Percentiles rank a stretch among this genome's conserved stretches.
Conservation (phyloP, 176 grass and related monocot genomes). For the Cenchrus americanus region DNA sequence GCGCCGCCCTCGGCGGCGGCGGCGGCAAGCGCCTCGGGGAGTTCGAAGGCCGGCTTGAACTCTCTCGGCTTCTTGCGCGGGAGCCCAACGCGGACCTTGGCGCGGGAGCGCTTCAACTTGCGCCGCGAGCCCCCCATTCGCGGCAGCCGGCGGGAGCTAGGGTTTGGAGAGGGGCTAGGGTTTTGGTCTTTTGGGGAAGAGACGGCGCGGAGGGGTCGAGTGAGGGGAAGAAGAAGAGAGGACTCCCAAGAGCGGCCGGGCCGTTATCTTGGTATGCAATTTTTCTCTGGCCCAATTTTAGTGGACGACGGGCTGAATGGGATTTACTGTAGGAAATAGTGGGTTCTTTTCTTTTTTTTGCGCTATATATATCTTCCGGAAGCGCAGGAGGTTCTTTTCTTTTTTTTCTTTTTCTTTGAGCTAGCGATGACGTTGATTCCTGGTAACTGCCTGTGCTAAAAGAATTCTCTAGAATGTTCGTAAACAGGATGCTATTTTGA, state of each 20-base stretch:
- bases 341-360: background rate
- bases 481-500: too few relatives aligned
- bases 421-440: background rate
- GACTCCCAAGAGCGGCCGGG: background rate
- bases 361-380: too few relatives aligned
- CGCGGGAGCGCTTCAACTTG: constrained; percentile 79
- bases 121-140: constrained; percentile 81
- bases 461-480: too few relatives aligned
- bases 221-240: background rate
- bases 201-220: background rate
- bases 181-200: background rate
- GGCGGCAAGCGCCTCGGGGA: constrained; percentile 64
- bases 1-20: constrained; percentile 48
- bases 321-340: too few relatives aligned
- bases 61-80: constrained; percentile 73
- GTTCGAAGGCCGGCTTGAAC: constrained; percentile 75
- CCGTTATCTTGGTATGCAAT: background rate
- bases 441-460: too few relatives aligned
- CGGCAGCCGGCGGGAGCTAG: constrained; percentile 1
- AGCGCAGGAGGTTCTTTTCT: background rate
- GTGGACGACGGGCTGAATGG: background rate
- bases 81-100: constrained; percentile 79
- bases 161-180: constrained; percentile 17
- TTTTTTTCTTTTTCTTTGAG: background rate
- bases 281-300: background rate